A percentile compares a stretch with the other conserved stretches of the same genome.
These are phyloP conservation scores for Ophiocordyceps camponoti-leonardi DNA, from an alignment of 2,329 filamentous ascomycete species.

Conservation along the genomic window DNA sequence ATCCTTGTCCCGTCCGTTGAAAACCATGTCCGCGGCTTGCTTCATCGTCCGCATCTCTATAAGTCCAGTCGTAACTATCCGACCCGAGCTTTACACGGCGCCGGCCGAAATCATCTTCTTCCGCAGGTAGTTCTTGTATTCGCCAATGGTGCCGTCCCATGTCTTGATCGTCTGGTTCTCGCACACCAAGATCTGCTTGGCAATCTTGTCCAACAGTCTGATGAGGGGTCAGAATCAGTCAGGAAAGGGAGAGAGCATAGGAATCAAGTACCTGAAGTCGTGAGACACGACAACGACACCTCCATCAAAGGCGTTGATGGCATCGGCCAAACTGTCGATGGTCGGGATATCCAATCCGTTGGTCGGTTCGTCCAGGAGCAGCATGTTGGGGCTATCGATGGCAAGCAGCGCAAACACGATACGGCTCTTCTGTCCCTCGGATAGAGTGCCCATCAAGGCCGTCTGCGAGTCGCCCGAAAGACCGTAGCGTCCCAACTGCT, in stretches of 20 bases:
- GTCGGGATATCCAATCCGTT: slow-evolving; percentile 99
- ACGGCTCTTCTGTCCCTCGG: slow-evolving; percentile 93
- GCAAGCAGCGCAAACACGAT: slow-evolving; percentile 95
- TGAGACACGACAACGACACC: slow-evolving; percentile 97
- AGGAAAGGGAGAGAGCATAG: neutral
- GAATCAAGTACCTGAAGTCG: slow-evolving; percentile 71
- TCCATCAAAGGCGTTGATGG: slow-evolving; percentile 89
- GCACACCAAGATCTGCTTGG: slow-evolving; percentile 98
- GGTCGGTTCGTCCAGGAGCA: slow-evolving; percentile 93
- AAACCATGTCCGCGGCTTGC: neutral
- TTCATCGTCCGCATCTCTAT: neutral
- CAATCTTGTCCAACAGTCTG: slow-evolving; percentile 96
- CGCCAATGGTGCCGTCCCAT: slow-evolving; percentile 79
- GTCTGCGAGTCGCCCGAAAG: slow-evolving; percentile 88
- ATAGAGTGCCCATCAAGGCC: slow-evolving; percentile 91
- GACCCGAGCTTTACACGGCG: slow-evolving; percentile 51
- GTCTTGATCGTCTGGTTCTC: slow-evolving; percentile 87
- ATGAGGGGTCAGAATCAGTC: neutral
- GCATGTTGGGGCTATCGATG: slow-evolving; percentile 94
- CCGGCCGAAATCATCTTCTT: slow-evolving; percentile 95
- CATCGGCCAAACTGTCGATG: slow-evolving; percentile 92
- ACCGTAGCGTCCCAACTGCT: slow-evolving; percentile 90
- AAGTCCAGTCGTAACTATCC: slow-evolving; percentile 6
- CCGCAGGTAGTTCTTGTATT: slow-evolving; percentile 96
- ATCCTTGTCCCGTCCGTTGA: slow-evolving; percentile 9